A percentile compares a stretch with the other conserved stretches of the same genome.
Conservation (phyloP, 495 filamentous ascomycete genomes). For the Peziza echinospora region DNA sequence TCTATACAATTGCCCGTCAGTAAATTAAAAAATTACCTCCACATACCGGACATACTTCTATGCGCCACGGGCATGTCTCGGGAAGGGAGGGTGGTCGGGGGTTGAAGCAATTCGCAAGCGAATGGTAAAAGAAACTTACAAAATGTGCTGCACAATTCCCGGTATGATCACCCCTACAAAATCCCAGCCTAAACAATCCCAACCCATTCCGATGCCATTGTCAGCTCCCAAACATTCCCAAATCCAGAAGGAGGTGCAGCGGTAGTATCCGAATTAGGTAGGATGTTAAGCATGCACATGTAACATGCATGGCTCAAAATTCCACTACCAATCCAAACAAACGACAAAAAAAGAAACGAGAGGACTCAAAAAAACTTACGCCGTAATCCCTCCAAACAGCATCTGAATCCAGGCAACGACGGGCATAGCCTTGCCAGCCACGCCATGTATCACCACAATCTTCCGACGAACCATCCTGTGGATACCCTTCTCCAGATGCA, state of each 20-base stretch:
- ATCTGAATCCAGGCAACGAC: conserved; percentile 83
- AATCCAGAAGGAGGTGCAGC: too few relatives aligned
- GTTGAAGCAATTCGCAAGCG: too few relatives aligned
- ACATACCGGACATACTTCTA: too few relatives aligned
- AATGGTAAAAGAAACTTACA: too few relatives aligned
- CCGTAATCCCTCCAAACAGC: conserved; percentile 85
- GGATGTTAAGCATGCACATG: neutral
- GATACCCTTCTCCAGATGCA: conserved; percentile 68
- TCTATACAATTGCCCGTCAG: conserved; percentile 19
- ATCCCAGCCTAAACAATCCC: conserved; percentile 54
- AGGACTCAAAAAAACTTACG: conserved; percentile 20
- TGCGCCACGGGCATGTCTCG: too few relatives aligned
- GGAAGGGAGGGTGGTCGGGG: too few relatives aligned
- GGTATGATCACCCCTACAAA: conserved; percentile 74
- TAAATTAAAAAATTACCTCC: neutral
- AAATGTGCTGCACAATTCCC: conserved; percentile 94
- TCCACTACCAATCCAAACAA: too few relatives aligned
- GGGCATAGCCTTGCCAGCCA: conserved; percentile 73
- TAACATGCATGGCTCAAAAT: too few relatives aligned
- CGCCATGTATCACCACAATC: conserved; percentile 50
- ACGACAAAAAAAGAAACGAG: neutral
- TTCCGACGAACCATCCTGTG: conserved; percentile 53
- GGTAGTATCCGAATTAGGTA: neutral
- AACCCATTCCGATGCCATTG: too few relatives aligned
- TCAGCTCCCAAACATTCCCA: too few relatives aligned